Conservation (phyloP, 1,284 basidiomycete species). For the Kwoniella shivajii region DNA sequence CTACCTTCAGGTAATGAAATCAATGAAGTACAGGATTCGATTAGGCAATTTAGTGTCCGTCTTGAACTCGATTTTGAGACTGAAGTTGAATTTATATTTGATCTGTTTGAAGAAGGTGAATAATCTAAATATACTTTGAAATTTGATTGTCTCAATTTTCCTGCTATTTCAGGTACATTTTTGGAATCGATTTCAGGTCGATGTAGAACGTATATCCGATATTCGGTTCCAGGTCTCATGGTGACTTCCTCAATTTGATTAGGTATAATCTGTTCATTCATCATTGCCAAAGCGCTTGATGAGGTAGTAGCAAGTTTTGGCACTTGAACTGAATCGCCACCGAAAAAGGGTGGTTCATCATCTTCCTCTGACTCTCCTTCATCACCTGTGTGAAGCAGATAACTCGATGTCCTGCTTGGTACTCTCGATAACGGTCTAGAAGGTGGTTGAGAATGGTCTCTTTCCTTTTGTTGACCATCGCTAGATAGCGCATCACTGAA, state of each 20-base stretch:
- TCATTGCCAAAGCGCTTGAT: neutral
- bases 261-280: slow-evolving; percentile 33
- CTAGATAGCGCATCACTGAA: slow-evolving; percentile 10
- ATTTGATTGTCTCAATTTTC: slow-evolving; percentile 48
- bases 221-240: slow-evolving; percentile 57
- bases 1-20: slow-evolving; percentile 51
- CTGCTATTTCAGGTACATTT: slow-evolving; percentile 46
- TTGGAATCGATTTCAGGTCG: slow-evolving; percentile 49
- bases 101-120: slow-evolving; percentile 22
- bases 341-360: slow-evolving; percentile 35
- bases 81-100: neutral
- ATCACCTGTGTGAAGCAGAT: slow-evolving; percentile 26
- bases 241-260: slow-evolving; percentile 58
- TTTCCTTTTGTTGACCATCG: neutral
- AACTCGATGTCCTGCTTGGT: slow-evolving; percentile 39
- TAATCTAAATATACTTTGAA: slow-evolving; percentile 58
- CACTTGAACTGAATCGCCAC: slow-evolving; percentile 5
- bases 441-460: slow-evolving; percentile 37
- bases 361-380: slow-evolving; percentile 41
- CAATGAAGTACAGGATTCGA: slow-evolving; percentile 57
- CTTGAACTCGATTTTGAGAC: too few relatives aligned
- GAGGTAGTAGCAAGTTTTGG: slow-evolving; percentile 12
- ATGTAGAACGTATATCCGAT: slow-evolving; percentile 57
- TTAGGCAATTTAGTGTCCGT: slow-evolving; percentile 53
- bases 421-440: slow-evolving; percentile 46